A percentile compares a stretch with the other conserved stretches of the same genome.
These are phyloP conservation scores for Xerocomellus dryophilus DNA, from an alignment of 768 basidiomycete species.

Conservation along the genomic window DNA sequence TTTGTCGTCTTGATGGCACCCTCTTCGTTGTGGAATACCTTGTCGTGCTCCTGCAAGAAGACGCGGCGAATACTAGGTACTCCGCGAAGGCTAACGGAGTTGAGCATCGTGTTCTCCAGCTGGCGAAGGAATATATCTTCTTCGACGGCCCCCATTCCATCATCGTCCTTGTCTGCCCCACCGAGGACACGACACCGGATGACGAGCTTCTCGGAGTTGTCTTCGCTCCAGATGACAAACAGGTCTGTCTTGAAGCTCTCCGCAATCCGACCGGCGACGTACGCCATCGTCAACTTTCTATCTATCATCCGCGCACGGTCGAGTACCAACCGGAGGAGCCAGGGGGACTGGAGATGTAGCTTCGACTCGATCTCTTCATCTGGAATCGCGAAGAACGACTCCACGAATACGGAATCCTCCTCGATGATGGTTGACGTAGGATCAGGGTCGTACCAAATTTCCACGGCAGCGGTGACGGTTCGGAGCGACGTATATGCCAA, in stretches of 20 bases:
- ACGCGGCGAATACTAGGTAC: constrained; percentile 88
- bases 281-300: constrained; percentile 91
- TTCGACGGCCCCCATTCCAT: constrained; percentile 68
- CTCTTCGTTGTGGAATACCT: constrained; percentile 58
- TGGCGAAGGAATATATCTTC: constrained; percentile 97
- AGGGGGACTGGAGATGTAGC: constrained; percentile 89
- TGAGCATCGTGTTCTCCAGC: constrained; percentile 94
- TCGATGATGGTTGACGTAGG: constrained; percentile 91
- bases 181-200: constrained; percentile 94
- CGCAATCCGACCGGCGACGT: constrained; percentile 89
- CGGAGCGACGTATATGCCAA: constrained; percentile 91
- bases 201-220: constrained; percentile 95
- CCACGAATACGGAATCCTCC: constrained; percentile 93
- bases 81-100: constrained; percentile 91
- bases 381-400: constrained; percentile 98
- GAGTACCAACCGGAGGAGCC: constrained; percentile 94
- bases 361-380: constrained; percentile 94
- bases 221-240: constrained; percentile 98
- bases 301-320: constrained; percentile 98
- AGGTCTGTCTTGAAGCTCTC: constrained; percentile 94
- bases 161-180: constrained; percentile 82
- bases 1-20: constrained; percentile 61
- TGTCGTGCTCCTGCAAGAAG: constrained; percentile 89
- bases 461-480: constrained; percentile 91
- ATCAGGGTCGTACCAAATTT: constrained; percentile 98